Base-by-base conservation (phyloP, 257 asterid genomes). In the Nicotiana sylvestris region DNA sequence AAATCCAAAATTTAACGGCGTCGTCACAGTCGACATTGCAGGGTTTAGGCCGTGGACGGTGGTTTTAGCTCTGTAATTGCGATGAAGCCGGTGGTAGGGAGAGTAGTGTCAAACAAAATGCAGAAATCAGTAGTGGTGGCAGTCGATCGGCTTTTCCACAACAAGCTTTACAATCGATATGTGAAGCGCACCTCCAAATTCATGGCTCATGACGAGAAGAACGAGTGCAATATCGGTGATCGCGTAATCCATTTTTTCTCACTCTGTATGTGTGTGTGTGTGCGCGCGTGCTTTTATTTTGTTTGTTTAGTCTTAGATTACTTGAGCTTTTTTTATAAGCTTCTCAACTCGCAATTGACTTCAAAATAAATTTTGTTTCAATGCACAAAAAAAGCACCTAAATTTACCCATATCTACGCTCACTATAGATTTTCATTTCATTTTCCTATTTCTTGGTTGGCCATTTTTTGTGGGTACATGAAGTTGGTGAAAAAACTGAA, bases 101-200 rank as follows among this genome's bases (percentile, higher is more conserved):
- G 80, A 89, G 97, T 93, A 83, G 92, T 92, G 17, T 91, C 97
- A 9, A 91, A 95, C 90, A 95, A 92, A 82, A 95, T 92, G 98
- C 94, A 96, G 95, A 96, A 94, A 78, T 94, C 98, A 72, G 98
- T 93, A 80, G 98, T 94, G 83, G 98, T 93, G 83, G 98, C 97
- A 32, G 97, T 93, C 66, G 97, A 95, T 77, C 91, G 94, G 9
- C 96, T 93, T 76, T 93, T 89, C 88, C 97, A 92, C 86, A 88
- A 94, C 90, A 91, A 90, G 85, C 85, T 91, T 84, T 95, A 92
- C 91, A 92, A 92, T 77, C 93, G 98, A 76, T 96, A 92, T 83
- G 94, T 94, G 29, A 94, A 90, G 86, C 97, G 99, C 39, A 96
- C 98, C 82, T 92, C 97, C 84, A 94, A 93, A 78, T 95, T 95